A percentile compares a stretch with the other conserved stretches of the same genome.
Evolutionary conservation across 2,329 filamentous ascomycete genomes (phyloP).

Genomic region (Phyllosticta citriasiana): DNA sequence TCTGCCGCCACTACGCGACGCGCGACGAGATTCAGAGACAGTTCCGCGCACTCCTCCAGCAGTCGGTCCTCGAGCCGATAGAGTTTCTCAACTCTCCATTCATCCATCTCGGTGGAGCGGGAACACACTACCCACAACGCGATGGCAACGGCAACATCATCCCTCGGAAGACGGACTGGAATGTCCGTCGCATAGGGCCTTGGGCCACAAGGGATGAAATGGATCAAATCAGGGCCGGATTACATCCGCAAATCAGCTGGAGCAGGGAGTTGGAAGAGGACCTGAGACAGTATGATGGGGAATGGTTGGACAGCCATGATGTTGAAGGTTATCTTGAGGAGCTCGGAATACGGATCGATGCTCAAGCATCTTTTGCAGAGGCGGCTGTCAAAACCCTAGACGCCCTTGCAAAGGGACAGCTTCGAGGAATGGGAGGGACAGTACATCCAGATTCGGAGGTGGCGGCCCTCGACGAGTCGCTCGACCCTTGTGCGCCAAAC

Average conservation of each 20-base stretch:
- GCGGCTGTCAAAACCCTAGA: slow-evolving; percentile 32
- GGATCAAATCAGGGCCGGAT: not conserved
- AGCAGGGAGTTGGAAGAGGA: slow-evolving; percentile 32
- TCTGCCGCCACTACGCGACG: slow-evolving; percentile 51
- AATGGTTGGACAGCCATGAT: slow-evolving; percentile 69
- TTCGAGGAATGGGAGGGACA: not conserved
- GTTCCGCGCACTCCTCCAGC: slow-evolving; percentile 31
- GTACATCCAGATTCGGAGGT: slow-evolving; percentile 6
- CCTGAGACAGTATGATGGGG: slow-evolving; percentile 56
- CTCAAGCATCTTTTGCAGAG: slow-evolving; percentile 49
- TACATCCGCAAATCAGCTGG: not conserved
- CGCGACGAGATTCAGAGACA: slow-evolving; percentile 29
- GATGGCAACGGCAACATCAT: slow-evolving; percentile 28
- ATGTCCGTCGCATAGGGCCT: slow-evolving; percentile 22
- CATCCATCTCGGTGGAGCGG: slow-evolving; percentile 56
- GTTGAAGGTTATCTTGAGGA: slow-evolving; percentile 62
- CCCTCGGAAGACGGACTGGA: slow-evolving; percentile 23
- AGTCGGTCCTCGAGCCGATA: slow-evolving; percentile 39
- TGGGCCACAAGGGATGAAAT: slow-evolving; percentile 1
- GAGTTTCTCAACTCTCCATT: slow-evolving; percentile 53
- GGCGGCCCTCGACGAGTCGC: slow-evolving; percentile 1
- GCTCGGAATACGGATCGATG: slow-evolving; percentile 53
- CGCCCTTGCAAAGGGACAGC: slow-evolving; percentile 22
- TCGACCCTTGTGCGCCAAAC: slow-evolving; percentile 8
- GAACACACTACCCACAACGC: slow-evolving; percentile 50